These are phyloP conservation scores for Chalciporus sp. DNA, from an alignment of 1,284 basidiomycete genomes.

Conservation along the genomic window DNA sequence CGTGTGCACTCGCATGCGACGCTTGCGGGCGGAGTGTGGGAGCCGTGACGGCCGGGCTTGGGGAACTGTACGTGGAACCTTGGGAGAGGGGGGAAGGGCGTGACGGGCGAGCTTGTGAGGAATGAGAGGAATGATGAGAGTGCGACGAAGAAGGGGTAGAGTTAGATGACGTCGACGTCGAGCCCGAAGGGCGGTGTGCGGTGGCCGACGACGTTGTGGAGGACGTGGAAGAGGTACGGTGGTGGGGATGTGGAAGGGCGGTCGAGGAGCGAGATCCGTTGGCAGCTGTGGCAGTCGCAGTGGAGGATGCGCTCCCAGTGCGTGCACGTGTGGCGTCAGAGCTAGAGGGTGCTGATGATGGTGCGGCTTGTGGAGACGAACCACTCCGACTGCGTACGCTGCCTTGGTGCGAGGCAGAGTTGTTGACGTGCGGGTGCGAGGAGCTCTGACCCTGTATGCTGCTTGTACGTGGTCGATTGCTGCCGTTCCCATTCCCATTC, in stretches of 20 bases:
- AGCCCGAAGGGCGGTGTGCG: constrained; percentile 34
- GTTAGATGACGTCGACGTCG: constrained; percentile 40
- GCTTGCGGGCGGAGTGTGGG: constrained; percentile 15
- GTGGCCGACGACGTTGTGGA: constrained; percentile 32
- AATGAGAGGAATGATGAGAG: constrained; percentile 34
- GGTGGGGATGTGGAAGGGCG: constrained; percentile 42
- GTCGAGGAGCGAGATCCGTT: constrained; percentile 32
- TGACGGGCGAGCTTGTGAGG: constrained; percentile 50
- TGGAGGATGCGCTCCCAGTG: constrained; percentile 44
- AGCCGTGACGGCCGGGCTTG: constrained; percentile 12
- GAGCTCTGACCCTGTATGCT: constrained; percentile 53
- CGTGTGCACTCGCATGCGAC: constrained; percentile 16
- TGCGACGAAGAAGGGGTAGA: constrained; percentile 40
- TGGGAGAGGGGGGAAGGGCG: constrained; percentile 80
- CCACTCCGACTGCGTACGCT: constrained; percentile 37
- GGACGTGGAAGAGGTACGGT: constrained; percentile 50
- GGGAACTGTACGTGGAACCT: constrained; percentile 55
- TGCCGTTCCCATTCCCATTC: constrained; percentile 18
- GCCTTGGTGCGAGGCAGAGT: constrained; percentile 36
- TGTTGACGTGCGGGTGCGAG: constrained; percentile 41
- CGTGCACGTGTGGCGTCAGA: constrained; percentile 38
- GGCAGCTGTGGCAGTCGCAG: constrained; percentile 33
- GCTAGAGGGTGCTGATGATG: constrained; percentile 23
- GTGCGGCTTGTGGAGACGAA: constrained; percentile 16
- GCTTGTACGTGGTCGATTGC: constrained; percentile 58